These are phyloP conservation scores for Myxozyma melibiosi DNA, from an alignment of 805 yeast species.

Conservation along the genomic window DNA sequence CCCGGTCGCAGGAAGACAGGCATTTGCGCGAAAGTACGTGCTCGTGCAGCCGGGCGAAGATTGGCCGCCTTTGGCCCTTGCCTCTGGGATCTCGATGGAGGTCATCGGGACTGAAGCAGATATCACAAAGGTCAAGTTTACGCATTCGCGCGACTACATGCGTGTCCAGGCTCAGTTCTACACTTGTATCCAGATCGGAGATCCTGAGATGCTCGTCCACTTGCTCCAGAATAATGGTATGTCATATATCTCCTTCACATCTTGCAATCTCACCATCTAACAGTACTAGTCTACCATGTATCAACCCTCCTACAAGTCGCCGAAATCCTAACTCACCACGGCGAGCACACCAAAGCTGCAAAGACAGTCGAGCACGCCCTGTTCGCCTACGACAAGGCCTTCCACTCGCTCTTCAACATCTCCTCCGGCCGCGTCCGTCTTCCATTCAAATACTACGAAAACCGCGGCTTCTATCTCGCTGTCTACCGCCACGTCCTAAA, in stretches of 20 bases:
- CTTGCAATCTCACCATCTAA: neutral
- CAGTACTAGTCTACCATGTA: constrained; percentile 63
- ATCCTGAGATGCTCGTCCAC: constrained; percentile 69
- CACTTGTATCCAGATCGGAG: constrained; percentile 67
- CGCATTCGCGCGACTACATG: constrained; percentile 46
- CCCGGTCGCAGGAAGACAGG: constrained; percentile 15
- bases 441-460: constrained; percentile 73
- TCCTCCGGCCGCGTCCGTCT: constrained; percentile 61
- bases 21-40: constrained; percentile 22
- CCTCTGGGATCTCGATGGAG: constrained; percentile 29
- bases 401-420: constrained; percentile 61
- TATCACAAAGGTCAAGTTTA: constrained; percentile 58
- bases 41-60: constrained; percentile 33
- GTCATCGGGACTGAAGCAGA: constrained; percentile 32
- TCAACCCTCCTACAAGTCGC: constrained; percentile 81
- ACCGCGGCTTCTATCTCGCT: constrained; percentile 75
- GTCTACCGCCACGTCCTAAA: constrained; percentile 70
- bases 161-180: constrained; percentile 49
- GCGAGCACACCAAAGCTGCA: constrained; percentile 67
- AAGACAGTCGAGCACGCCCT: constrained; percentile 76
- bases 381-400: constrained; percentile 75
- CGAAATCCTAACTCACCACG: constrained; percentile 71
- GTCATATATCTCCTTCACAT: neutral
- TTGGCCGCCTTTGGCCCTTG: constrained; percentile 32
- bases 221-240: constrained; percentile 50